A percentile compares a stretch with the other conserved stretches of the same genome.
phyloP scores from a whole-genome alignment of 495 filamentous ascomycete genomes.

The Talaromyces nanjingensis region DNA sequence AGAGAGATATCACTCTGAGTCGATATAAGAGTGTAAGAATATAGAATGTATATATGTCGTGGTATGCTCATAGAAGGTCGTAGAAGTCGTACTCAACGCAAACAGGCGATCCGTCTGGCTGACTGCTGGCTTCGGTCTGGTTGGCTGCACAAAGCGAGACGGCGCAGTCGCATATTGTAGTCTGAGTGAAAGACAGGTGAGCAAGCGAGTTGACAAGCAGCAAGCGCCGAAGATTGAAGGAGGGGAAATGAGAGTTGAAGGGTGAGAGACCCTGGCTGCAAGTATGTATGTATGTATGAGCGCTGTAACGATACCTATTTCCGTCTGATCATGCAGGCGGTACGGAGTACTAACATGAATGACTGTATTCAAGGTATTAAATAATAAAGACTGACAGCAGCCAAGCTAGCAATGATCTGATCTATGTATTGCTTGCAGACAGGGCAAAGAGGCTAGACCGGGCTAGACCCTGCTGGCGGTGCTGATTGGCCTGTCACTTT shows the following conservation, averaged over 20 bases:
- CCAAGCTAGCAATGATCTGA: neutral
- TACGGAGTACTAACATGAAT: neutral
- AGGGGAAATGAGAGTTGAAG: neutral
- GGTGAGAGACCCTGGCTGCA: neutral
- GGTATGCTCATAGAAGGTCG: neutral
- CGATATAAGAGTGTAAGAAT: neutral
- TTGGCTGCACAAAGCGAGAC: neutral
- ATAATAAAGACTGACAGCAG: too few relatives aligned
- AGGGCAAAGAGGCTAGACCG: constrained; percentile 2
- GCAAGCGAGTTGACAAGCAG: neutral
- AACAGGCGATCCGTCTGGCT: neutral
- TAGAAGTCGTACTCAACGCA: neutral
- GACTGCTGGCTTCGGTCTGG: neutral
- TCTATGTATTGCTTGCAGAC: neutral
- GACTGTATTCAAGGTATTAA: too few relatives aligned
- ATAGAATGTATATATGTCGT: neutral
- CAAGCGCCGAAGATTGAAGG: neutral
- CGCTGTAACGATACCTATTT: neutral
- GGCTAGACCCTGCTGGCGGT: neutral
- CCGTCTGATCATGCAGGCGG: neutral
- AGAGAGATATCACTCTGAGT: neutral
- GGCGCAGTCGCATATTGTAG: neutral
- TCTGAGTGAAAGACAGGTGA: neutral
- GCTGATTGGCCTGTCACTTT: neutral
- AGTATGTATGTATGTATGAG: neutral